Conservation (phyloP, 2,329 filamentous ascomycete genomes). For the Tolypocladium paradoxum region DNA sequence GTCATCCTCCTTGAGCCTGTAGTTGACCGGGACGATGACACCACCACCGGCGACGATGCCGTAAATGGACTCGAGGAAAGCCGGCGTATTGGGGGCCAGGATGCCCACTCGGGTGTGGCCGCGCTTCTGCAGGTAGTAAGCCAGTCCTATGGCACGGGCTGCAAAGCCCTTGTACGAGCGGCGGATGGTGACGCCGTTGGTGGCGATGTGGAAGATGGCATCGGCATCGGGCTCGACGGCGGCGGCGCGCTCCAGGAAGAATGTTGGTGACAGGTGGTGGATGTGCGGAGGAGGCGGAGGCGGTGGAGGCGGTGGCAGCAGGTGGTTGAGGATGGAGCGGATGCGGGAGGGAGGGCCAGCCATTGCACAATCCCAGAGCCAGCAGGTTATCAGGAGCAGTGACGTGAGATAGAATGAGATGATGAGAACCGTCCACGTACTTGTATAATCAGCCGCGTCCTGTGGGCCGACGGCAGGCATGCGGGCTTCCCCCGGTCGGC, state of each 20-base stretch:
- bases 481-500: too few species aligned
- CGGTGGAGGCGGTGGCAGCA: conserved; percentile 25
- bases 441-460: too few species aligned
- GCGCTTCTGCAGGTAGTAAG: conserved; percentile 74
- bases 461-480: too few species aligned
- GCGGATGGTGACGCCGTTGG: conserved; percentile 62
- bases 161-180: conserved; percentile 74
- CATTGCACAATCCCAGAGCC: conserved; percentile 31
- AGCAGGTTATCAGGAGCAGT: background rate
- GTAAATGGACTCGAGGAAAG: conserved; percentile 84
- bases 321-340: conserved; percentile 42
- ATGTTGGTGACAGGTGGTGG: conserved; percentile 76
- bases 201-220: conserved; percentile 77
- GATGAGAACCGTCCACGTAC: too few species aligned
- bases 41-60: conserved; percentile 74
- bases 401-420: background rate
- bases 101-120: conserved; percentile 71
- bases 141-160: conserved; percentile 75
- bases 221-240: conserved; percentile 76
- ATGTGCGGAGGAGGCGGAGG: conserved; percentile 45
- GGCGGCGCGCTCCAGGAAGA: conserved; percentile 77
- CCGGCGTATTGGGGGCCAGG: conserved; percentile 84
- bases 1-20: conserved; percentile 67
- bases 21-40: conserved; percentile 59
- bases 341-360: conserved; percentile 54